phyloP scores from a whole-genome alignment of 306 rosid species.

The Rosa persica region DNA sequence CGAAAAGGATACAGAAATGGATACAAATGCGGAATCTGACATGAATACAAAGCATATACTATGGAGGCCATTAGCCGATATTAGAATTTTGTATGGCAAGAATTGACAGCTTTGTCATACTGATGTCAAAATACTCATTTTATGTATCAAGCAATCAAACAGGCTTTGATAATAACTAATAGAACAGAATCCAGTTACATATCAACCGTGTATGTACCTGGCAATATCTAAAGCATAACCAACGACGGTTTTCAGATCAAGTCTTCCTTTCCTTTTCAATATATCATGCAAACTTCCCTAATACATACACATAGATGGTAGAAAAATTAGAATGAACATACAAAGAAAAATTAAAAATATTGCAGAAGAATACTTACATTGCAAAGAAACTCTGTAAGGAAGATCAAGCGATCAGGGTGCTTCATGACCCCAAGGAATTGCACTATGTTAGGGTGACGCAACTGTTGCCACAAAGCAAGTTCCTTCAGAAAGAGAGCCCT shows the following conservation, averaged over 20 bases:
- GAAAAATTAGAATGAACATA: background rate
- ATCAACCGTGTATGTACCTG: slow-evolving; percentile 1
- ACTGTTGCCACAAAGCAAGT: slow-evolving; percentile 31
- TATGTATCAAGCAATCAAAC: background rate
- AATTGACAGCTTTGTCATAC: background rate
- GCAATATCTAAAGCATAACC: slow-evolving; percentile 34
- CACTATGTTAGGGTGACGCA: slow-evolving; percentile 38
- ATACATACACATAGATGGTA: background rate
- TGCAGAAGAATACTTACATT: slow-evolving; percentile 8
- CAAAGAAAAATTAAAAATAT: background rate
- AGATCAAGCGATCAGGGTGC: slow-evolving; percentile 31
- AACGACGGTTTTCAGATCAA: slow-evolving; percentile 23
- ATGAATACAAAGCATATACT: background rate
- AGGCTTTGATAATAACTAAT: background rate
- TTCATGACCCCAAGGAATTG: slow-evolving; percentile 35
- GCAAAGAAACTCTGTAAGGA: slow-evolving; percentile 32
- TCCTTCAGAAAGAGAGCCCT: slow-evolving; percentile 28
- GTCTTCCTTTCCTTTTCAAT: slow-evolving; percentile 33
- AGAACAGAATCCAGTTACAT: background rate
- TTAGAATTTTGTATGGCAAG: background rate
- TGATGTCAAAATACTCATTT: background rate
- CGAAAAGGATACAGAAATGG: background rate
- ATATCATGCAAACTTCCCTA: slow-evolving; percentile 40
- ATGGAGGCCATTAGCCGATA: background rate
- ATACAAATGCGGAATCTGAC: background rate